Evolutionary conservation across 305 asterid genomes (phyloP), one percentile per base, ranked within the genome.

Genomic region (Solanum chacoense): DNA sequence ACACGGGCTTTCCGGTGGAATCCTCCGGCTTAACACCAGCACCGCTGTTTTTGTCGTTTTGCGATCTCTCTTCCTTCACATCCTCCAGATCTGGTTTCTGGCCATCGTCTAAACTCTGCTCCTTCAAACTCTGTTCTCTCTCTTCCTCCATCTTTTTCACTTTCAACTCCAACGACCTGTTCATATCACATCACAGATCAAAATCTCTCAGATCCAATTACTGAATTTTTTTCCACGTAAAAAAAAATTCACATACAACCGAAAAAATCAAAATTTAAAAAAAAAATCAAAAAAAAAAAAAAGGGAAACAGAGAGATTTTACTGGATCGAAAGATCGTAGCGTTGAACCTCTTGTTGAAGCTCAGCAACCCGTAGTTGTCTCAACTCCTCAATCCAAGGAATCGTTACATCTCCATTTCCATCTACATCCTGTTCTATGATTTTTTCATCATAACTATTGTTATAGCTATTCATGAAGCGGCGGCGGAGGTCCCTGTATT

Each of bases 261-360:
- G 22, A 63, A 78, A 87, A 73, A 24, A 55, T 55, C 67, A 29
- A 9, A 50, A 28, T 65, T 31, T 31, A 71, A 87, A 8, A 42
- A 37, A 8, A n/a, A 20, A 29, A 8, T 38, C 16, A 13, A 1
- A 3, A 8, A 37, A 35, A 77, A 87, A 8, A 29, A 40, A 10
- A 16, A n/a, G 4, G n/a, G 11, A 38, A 65, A 72, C 88, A 42
- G 50, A 55, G 88, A 85, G 42, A 89, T 89, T 67, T 90, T 90
- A 92, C 93, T 90, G 91, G 93, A 92, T 91, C 88, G 92, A 92
- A 88, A 90, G 91, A 88, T 92, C 93, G 91, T 83, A 67, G 20
- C 91, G 93, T 37, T 91, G 93, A 59, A 92, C 91, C 88, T 91
- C 94, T 84, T 75, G 87, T 89, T 86, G 91, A 35, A 92, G 93